Base-by-base conservation (phyloP, 2,329 filamentous ascomycete genomes). In the Cladosporium sp. region DNA sequence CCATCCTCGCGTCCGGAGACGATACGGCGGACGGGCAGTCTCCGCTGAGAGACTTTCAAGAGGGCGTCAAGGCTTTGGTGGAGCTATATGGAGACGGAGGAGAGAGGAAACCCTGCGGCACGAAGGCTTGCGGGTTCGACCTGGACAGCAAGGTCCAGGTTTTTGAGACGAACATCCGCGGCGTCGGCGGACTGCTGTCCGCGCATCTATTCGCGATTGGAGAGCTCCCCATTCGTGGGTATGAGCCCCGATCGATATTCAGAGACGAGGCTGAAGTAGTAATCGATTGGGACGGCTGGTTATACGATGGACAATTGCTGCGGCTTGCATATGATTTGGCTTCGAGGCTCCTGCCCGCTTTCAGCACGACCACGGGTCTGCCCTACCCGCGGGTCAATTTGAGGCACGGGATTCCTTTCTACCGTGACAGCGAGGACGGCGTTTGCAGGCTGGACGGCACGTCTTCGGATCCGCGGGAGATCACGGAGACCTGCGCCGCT, bases 141-240 rank as follows among this genome's bases (percentile, higher is more conserved):
- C 76, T 95, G 38, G 92, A 98, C 70, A 95, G 91, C 74, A 98
- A 97, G 71, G 93, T 98, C 2, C 92, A 98, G 72, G 89, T 98
- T 37, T 98, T 98, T 65, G 93, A 98, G 74, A 97, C 92, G 0
- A 92, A 95, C 34, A 98, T 98, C 61, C 81, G 93, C 54, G 93
- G 92, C 13, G 81, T 95, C 43, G 93, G 93, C 11, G 93, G 93
- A 0, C 75, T 98, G 53, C 73, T 98, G 59, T 96, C 91, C 64
- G 90, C 92, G 2, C 93, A 98, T 72, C 74, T 96, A 40, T 98
- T 98, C 68, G 92, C 93, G 10, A 78, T 90, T 18, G 93, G 91
- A 33, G 90, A 95, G 53, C 72, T 98, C 52, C 93, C 93, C 1
- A 95, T 97, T 52, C 75, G 77, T 11, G 86, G 87, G 35, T 96